Evolutionary conservation across 768 basidiomycete genomes (phyloP), one percentile per base, ranked within the genome.

Genomic region (Crepidotus variabilis): DNA sequence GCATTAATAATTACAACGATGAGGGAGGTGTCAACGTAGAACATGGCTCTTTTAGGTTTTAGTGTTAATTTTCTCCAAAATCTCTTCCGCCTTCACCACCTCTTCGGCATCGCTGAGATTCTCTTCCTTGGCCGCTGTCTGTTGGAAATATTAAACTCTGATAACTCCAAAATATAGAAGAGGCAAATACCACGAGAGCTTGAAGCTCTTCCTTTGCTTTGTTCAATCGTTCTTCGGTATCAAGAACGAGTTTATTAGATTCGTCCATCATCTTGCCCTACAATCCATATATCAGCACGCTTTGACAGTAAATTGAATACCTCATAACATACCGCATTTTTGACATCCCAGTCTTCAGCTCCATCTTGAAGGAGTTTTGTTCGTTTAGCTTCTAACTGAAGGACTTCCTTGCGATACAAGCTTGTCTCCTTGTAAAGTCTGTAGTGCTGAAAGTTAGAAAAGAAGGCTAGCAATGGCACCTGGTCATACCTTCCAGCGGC

Each of bases 181-280:
- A 47, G 54, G 52, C 50, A 83, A 90, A 59, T 68, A 94, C 92
- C 52, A 92, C 68, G 47, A 92, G 71, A 56, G 81, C 79, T 60
- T 78, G 74, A 57, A 94, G 76, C 54, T 89, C 88, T 55, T 74
- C 83, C 28, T 76, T 75, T 32, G 83, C 85, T 64, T 77, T 81
- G 48, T 76, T 81, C n/a, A 92, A 72, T 48, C 88, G 80, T 54
- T 69, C 77, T 54, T 75, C 72, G 20, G 86, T 79, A 66, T 93
- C 90, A 51, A 72, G 71, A 57, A 93, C 80, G 92, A 95, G 92
- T 77, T 84, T 91, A 59, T 82, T 73, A 45, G 87, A 86, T 75
- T 95, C 92, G 55, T 89, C 85, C 50, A 86, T 71, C 74, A 92
- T 75, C 65, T 78, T 81, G 54, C 69, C 76, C 90, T 92, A 64